Evolutionary conservation across 495 filamentous ascomycete species (phyloP), one percentile per base, ranked within the genome.

Genomic region (Hypomontagnella monticulosa): DNA sequence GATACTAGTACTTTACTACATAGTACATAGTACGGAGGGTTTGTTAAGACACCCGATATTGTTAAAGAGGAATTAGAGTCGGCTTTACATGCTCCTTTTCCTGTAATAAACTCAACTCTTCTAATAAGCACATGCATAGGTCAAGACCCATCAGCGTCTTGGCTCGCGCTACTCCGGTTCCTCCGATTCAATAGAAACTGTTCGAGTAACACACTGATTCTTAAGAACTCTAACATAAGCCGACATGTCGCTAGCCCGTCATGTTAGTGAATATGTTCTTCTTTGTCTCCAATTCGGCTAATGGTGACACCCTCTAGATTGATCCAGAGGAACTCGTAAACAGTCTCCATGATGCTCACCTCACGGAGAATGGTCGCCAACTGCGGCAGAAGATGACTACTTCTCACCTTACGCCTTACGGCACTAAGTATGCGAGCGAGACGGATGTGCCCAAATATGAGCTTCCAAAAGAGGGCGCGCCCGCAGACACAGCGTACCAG

Each of bases 381-480:
- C 61, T 81, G 5, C 76, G 79, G 49, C 74, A 75, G 27, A 65
- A 74, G 20, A 73, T 72, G 19, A 73, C 79, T 0, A 74, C 78
- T 33, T 80, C 82, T 2, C 84, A 88, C 56, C 75, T 85, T 11
- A 89, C 87, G 1, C 84, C 88, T 4, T 91, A 91, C 69, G 82
- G 83, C 1, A 85, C 83, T 9, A 82, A 84, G 34, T 91, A 91
- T 73, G 80, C 85, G 20, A 83, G 81, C 64, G 73, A 82, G 56
- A 74, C 78, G 20, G 84, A 88, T 42, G 85, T 91, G n/a, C 83
- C 88, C 36, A 92, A 91, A 64, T 92, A 85, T 75, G 75, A 75
- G 42, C 84, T 92, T 20, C 88, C 89, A 0, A 64, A 83, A 12
- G 68, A 87, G 38, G 89, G 89, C 14, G 83, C 86, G 0, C 84